Conservation (phyloP, 2,329 filamentous ascomycete species). For the Colletotrichum tropicale region DNA sequence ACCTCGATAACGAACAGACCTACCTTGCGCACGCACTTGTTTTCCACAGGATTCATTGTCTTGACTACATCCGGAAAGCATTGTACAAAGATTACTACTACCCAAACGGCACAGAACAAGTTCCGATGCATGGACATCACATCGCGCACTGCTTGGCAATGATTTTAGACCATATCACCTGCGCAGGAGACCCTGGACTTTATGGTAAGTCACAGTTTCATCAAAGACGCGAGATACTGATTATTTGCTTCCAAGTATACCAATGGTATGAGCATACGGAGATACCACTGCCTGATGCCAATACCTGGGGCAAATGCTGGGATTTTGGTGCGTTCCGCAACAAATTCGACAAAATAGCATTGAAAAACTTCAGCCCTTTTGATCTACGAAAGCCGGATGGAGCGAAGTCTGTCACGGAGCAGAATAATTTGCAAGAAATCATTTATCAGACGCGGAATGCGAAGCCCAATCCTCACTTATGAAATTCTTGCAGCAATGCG, state of each 20-base stretch:
- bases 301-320: conserved; percentile 9
- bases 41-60: conserved; percentile 1
- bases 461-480: neutral
- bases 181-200: neutral
- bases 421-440: conserved; percentile 2
- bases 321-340: neutral
- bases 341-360: neutral
- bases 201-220: neutral
- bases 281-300: neutral
- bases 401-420: neutral
- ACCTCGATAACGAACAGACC: neutral
- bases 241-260: neutral
- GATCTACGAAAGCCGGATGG: neutral
- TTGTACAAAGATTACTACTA: conserved; percentile 5
- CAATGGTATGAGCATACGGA: conserved; percentile 6
- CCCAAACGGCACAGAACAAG: neutral
- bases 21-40: neutral
- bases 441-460: neutral
- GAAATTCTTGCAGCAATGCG: neutral
- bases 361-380: neutral
- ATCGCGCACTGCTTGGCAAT: conserved; percentile 3
- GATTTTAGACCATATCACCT: neutral
- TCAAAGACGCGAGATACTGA: neutral
- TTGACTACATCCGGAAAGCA: conserved; percentile 4
- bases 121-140: neutral